These are phyloP conservation scores for Tylopilus felleus DNA, from an alignment of 768 basidiomycete genomes.

Conservation along the genomic window DNA sequence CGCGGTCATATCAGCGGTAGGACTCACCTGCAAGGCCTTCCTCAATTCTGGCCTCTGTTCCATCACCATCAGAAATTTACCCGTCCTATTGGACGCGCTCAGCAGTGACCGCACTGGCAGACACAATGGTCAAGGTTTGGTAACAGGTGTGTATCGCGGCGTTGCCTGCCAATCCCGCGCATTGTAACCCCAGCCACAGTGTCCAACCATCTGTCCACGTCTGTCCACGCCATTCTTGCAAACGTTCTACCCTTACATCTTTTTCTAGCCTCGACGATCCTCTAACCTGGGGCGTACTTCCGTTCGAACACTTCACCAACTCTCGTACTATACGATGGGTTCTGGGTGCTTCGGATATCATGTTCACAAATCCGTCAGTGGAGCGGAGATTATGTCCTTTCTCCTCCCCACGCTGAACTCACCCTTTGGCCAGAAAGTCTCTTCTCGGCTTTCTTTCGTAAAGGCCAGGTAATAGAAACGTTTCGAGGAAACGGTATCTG, in stretches of 20 bases:
- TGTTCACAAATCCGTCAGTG: slow-evolving; percentile 89
- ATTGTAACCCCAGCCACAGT: slow-evolving; percentile 44
- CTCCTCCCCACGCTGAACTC: slow-evolving; percentile 11
- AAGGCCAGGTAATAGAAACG: slow-evolving; percentile 91
- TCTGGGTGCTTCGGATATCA: slow-evolving; percentile 87
- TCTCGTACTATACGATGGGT: slow-evolving; percentile 79
- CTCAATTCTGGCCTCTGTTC: slow-evolving; percentile 64
- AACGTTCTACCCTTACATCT: slow-evolving; percentile 2
- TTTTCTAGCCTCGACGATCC: slow-evolving; percentile 72
- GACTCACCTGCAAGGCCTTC: slow-evolving; percentile 76
- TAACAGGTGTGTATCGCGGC: slow-evolving; percentile 57
- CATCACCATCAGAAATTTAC: slow-evolving; percentile 68
- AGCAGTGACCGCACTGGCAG: slow-evolving; percentile 42
- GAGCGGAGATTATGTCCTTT: neutral
- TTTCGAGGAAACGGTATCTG: slow-evolving; percentile 87
- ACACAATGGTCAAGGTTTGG: slow-evolving; percentile 54
- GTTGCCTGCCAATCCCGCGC: neutral
- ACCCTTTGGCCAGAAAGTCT: slow-evolving; percentile 49
- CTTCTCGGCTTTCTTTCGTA: slow-evolving; percentile 79
- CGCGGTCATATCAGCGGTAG: slow-evolving; percentile 61
- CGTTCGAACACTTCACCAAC: slow-evolving; percentile 55
- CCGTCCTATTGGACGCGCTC: slow-evolving; percentile 61
- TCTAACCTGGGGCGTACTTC: slow-evolving; percentile 84
- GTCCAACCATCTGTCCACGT: slow-evolving; percentile 94
- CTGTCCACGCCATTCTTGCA: slow-evolving; percentile 26